Evolutionary conservation across 192 early-diverging fungal genomes (phyloP).

Genomic region (Linnemannia exigua): DNA sequence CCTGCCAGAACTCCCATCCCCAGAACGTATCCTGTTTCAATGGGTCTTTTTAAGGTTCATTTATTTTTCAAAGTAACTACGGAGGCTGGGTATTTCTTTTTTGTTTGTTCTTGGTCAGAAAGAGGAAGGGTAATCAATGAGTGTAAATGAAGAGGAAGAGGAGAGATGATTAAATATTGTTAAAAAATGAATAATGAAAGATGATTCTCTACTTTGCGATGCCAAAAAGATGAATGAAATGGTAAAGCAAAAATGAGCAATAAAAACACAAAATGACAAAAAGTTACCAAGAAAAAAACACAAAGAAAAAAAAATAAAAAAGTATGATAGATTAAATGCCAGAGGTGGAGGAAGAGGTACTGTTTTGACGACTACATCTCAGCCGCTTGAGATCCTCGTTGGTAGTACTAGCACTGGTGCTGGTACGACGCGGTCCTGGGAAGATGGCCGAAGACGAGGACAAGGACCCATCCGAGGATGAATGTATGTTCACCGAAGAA

Average conservation of each 20-base stretch:
- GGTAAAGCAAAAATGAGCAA: background rate
- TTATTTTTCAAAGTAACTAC: too few species aligned
- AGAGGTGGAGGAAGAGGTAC: constrained; percentile 32
- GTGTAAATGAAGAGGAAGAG: too few species aligned
- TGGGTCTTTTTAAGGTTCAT: too few species aligned
- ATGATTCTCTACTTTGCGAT: background rate
- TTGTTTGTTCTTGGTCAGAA: too few species aligned
- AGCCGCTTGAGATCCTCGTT: constrained; percentile 55
- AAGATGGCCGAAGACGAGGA: constrained; percentile 43
- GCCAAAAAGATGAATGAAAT: background rate
- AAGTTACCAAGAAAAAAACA: background rate
- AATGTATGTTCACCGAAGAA: constrained; percentile 10
- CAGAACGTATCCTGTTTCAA: too few species aligned
- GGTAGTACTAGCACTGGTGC: constrained; percentile 47
- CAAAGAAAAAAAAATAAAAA: background rate
- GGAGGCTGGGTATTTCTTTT: too few species aligned
- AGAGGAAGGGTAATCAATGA: too few species aligned
- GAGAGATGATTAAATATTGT: background rate
- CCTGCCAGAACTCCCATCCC: too few species aligned
- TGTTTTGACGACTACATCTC: constrained; percentile 51
- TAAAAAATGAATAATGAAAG: background rate
- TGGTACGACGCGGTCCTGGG: constrained; percentile 50
- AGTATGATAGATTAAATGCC: constrained; percentile 10
- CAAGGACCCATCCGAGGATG: constrained; percentile 19
- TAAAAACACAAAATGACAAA: background rate